A percentile compares a stretch with the other conserved stretches of the same genome.
Evolutionary conservation across 164 flowering plant genomes (phyloP).

Genomic region (Umbellularia californica): DNA sequence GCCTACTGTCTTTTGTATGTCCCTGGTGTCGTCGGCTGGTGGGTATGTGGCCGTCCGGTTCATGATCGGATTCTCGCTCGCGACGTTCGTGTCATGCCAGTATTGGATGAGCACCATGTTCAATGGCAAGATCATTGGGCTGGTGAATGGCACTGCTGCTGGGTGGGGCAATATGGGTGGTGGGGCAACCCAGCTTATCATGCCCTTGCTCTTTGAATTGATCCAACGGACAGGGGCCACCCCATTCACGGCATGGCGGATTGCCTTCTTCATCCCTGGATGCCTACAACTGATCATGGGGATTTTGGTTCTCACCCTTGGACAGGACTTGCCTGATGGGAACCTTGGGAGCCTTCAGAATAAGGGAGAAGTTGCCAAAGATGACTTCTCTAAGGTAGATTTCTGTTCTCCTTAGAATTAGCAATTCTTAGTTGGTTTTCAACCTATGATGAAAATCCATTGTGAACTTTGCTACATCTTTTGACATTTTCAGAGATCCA

Average conservation of each 20-base stretch:
- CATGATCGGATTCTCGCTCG: constrained; percentile 77
- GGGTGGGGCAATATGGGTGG: constrained; percentile 96
- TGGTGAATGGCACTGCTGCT: constrained; percentile 65
- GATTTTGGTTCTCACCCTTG: constrained; percentile 51
- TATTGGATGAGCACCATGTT: constrained; percentile 88
- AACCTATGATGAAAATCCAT: too few relatives aligned
- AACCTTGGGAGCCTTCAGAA: constrained; percentile 56
- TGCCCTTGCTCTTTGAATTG: constrained; percentile 56
- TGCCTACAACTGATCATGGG: constrained; percentile 54
- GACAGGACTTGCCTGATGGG: constrained; percentile 84
- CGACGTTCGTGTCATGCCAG: constrained; percentile 79
- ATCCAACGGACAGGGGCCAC: constrained; percentile 45
- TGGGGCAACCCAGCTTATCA: constrained; percentile 72
- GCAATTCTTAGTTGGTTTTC: too few relatives aligned
- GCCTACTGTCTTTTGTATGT: constrained; percentile 61
- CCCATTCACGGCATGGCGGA: constrained; percentile 76
- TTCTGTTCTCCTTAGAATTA: too few relatives aligned
- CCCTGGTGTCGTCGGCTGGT: constrained; percentile 39
- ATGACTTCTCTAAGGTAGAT: constrained; percentile 58
- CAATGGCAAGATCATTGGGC: constrained; percentile 57
- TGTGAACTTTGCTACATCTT: too few relatives aligned
- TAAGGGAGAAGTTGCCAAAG: constrained; percentile 52
- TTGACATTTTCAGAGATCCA: too few relatives aligned
- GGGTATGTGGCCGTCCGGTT: constrained; percentile 44
- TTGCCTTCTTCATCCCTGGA: constrained; percentile 83